Percentiles rank a stretch among this genome's conserved stretches.
Evolutionary conservation across 2,329 filamentous ascomycete species (phyloP).

Genomic region (Stachybotrys elegans): DNA sequence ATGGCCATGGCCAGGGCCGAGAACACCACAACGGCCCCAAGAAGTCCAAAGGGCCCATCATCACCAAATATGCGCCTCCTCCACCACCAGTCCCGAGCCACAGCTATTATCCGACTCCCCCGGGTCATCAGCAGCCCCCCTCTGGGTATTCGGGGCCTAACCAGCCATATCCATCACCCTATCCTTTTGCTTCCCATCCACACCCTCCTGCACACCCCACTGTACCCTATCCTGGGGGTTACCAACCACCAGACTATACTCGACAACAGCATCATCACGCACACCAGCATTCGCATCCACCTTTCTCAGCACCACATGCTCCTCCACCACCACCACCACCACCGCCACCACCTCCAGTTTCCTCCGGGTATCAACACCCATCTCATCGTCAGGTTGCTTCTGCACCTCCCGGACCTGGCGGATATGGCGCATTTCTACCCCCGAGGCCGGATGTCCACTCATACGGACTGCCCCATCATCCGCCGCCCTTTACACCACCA

Average conservation of each 20-base stretch:
- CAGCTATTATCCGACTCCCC: conserved; percentile 17
- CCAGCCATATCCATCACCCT: conserved; percentile 16
- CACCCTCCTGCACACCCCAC: no score
- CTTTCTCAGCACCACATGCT: conserved; percentile 16
- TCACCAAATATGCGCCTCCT: conserved; percentile 28
- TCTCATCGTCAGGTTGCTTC: not conserved
- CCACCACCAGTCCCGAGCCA: conserved; percentile 12
- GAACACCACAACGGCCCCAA: conserved; percentile 22
- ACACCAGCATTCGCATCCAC: no score
- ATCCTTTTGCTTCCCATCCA: no score
- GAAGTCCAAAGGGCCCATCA: conserved; percentile 27
- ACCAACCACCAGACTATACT: conserved; percentile 19
- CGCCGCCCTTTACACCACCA: conserved; percentile 3
- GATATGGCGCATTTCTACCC: not conserved
- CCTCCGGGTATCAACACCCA: conserved; percentile 13
- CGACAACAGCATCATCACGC: no score
- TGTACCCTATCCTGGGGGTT: conserved; percentile 18
- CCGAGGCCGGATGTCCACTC: not conserved
- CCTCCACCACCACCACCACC: conserved; percentile 11
- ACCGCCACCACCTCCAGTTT: conserved; percentile 17
- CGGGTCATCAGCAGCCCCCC: conserved; percentile 17
- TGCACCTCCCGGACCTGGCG: not conserved
- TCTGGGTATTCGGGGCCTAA: conserved; percentile 18
- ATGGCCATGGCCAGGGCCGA: conserved; percentile 18
- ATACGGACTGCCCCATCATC: conserved; percentile 2